phyloP scores from a whole-genome alignment of 2,329 filamentous ascomycete species.

The Madurella fahalii region DNA sequence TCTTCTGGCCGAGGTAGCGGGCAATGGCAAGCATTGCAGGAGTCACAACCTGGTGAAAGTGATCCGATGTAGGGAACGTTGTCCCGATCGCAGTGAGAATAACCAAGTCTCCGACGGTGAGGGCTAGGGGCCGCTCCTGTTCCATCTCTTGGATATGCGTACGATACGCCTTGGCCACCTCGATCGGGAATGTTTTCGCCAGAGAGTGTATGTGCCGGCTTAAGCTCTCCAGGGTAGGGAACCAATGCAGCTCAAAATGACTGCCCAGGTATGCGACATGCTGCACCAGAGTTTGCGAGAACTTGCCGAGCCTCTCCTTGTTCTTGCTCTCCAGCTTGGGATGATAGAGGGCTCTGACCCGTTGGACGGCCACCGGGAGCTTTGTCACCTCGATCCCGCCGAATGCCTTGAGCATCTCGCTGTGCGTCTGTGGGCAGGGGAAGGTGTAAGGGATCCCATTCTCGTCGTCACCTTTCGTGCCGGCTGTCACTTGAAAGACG shows the following conservation, averaged over 20 bases:
- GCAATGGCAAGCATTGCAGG: constrained; percentile 82
- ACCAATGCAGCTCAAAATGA: constrained; percentile 51
- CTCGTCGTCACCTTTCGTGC: constrained; percentile 44
- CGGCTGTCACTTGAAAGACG: constrained; percentile 44
- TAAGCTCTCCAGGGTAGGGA: constrained; percentile 66
- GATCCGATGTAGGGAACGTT: constrained; percentile 92
- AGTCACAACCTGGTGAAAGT: constrained; percentile 93
- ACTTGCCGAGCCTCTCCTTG: constrained; percentile 72
- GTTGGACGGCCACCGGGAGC: constrained; percentile 75
- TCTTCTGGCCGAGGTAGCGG: constrained; percentile 75
- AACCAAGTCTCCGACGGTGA: constrained; percentile 67
- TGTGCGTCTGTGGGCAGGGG: constrained; percentile 73
- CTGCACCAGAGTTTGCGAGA: constrained; percentile 63
- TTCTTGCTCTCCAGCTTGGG: constrained; percentile 81
- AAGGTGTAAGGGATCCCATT: constrained; percentile 76
- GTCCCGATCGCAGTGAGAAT: constrained; percentile 78
- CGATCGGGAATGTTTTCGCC: constrained; percentile 76
- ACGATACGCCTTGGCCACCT: constrained; percentile 74
- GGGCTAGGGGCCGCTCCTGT: constrained; percentile 46
- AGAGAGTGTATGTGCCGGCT: constrained; percentile 91
- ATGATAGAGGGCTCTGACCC: constrained; percentile 89
- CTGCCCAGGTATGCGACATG: constrained; percentile 51
- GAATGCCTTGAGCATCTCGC: constrained; percentile 67
- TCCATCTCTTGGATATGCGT: constrained; percentile 60
- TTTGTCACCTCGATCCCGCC: constrained; percentile 59